Evolutionary conservation across 352 stramenopile species (phyloP).

Genomic region (Pythium volutum): DNA sequence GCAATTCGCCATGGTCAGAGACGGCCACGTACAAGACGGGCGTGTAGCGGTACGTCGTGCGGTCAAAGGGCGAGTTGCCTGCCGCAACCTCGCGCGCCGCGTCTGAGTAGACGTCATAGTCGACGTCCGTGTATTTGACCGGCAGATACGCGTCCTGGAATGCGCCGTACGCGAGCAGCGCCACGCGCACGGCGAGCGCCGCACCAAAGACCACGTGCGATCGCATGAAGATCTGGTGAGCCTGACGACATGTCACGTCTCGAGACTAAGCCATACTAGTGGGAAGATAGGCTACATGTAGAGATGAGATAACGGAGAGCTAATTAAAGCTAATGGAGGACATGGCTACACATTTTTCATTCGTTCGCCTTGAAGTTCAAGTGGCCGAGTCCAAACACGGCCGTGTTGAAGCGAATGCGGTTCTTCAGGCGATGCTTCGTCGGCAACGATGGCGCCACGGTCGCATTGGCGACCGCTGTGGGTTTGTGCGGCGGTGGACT

Average conservation of each 20-base stretch:
- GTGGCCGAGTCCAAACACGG: slow-evolving; percentile 66
- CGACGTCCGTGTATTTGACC: slow-evolving; percentile 98
- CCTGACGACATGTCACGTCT: too few species aligned
- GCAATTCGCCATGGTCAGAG: neutral
- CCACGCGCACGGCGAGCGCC: slow-evolving; percentile 57
- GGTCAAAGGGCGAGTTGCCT: slow-evolving; percentile 91
- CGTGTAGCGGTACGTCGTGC: slow-evolving; percentile 99
- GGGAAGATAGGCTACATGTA: neutral
- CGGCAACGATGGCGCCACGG: neutral
- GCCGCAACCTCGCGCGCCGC: slow-evolving; percentile 88
- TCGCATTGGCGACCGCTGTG: neutral
- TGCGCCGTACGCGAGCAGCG: slow-evolving; percentile 66
- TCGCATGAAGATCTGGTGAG: slow-evolving; percentile 25
- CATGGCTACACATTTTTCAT: slow-evolving; percentile 23
- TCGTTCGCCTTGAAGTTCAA: slow-evolving; percentile 45
- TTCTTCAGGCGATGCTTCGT: slow-evolving; percentile 49
- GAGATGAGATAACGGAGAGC: neutral
- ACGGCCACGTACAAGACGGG: slow-evolving; percentile 85
- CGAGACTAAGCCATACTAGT: neutral
- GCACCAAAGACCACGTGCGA: slow-evolving; percentile 37
- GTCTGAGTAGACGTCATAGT: slow-evolving; percentile 99
- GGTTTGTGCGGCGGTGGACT: neutral
- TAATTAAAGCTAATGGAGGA: neutral
- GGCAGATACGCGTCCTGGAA: slow-evolving; percentile 73
- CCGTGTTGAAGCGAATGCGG: slow-evolving; percentile 63